phyloP scores from a whole-genome alignment of 768 basidiomycete species.

The Pleurotus djamor region DNA sequence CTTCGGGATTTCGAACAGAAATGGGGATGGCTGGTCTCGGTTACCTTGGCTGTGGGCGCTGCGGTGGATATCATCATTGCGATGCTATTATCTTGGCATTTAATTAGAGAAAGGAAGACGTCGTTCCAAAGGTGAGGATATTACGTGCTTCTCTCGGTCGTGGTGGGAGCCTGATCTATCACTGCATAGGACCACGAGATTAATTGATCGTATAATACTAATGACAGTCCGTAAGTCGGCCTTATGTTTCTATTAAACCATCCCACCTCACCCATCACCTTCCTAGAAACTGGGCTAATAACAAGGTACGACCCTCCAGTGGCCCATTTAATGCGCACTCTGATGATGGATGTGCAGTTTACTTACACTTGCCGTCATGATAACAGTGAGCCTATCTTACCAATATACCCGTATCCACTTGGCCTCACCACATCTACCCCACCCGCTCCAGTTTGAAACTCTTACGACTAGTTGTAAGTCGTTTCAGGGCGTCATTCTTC shows the following conservation, averaged over 20 bases:
- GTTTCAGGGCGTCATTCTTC: background rate
- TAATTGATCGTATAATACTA: conserved; percentile 6
- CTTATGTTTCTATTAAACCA: too few species aligned
- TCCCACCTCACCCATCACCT: background rate
- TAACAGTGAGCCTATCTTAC: background rate
- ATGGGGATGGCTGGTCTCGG: conserved; percentile 7
- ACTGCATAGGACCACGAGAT: background rate
- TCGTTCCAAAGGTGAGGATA: background rate
- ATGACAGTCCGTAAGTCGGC: conserved; percentile 3
- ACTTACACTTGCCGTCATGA: conserved; percentile 1
- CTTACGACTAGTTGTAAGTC: background rate
- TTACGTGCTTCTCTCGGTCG: background rate
- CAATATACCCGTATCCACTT: background rate
- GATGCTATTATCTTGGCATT: background rate
- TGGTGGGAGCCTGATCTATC: background rate
- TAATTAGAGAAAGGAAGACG: background rate
- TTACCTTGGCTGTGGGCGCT: background rate
- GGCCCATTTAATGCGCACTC: background rate
- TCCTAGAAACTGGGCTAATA: background rate
- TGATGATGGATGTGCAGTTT: background rate
- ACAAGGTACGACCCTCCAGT: background rate
- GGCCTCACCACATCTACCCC: background rate
- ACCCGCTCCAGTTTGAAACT: background rate
- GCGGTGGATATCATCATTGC: conserved; percentile 6
- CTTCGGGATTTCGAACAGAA: conserved; percentile 1